Conservation (phyloP, 140 eudicot species). For the Bidens hawaiensis region DNA sequence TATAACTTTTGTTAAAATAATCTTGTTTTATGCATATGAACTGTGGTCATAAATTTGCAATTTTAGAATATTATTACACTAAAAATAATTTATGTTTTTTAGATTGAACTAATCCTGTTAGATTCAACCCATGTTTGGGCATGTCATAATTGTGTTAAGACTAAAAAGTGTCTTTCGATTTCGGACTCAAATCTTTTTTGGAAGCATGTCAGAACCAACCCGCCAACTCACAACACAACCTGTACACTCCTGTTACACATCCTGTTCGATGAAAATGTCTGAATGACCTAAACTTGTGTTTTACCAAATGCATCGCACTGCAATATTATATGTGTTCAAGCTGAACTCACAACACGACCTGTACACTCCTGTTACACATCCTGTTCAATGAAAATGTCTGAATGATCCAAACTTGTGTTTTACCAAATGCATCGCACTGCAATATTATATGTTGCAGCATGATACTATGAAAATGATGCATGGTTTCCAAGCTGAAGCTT, state of each 20-base stretch:
- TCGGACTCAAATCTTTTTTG: too few relatives aligned
- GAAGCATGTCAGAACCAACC: neutral
- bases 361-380: neutral
- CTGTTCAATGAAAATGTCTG: neutral
- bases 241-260: neutral
- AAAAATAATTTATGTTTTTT: too few relatives aligned
- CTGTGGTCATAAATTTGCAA: neutral
- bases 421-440: neutral
- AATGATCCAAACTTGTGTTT: neutral
- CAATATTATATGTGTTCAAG: too few relatives aligned
- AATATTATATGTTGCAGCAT: constrained; percentile 3
- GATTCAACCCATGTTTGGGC: too few relatives aligned
- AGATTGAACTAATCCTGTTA: neutral
- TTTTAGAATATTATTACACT: neutral
- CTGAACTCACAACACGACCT: neutral
- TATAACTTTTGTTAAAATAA: neutral
- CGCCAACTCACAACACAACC: neutral
- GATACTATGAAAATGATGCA: neutral
- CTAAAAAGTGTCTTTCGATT: neutral
- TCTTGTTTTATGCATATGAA: neutral
- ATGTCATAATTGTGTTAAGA: neutral
- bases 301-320: neutral
- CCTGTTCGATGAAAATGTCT: too few relatives aligned
- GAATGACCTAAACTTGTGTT: neutral
- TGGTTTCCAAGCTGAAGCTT: neutral